Evolutionary conservation across 2,329 filamentous ascomycete species (phyloP), one percentile per base, ranked within the genome.

Genomic region (Clonostachys solani): DNA sequence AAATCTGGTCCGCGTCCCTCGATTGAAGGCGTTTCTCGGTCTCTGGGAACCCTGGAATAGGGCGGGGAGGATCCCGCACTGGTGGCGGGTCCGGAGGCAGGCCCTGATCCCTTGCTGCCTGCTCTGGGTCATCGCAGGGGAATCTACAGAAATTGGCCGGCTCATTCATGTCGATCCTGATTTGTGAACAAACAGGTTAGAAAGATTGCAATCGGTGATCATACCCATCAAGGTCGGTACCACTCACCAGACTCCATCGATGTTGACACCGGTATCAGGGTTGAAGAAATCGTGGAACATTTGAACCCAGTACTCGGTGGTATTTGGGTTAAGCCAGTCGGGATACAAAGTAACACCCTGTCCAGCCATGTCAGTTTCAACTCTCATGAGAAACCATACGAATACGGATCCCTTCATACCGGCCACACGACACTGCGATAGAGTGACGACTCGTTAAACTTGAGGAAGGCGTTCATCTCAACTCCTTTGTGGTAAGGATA

Each of bases 371-470:
- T 13, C 33, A 38, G 6, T 38, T 18, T 18, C 17, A 12, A n/a
- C 36, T 4, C 36, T 18, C 15, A 5, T 9, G 42, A 34, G 23
- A 42, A 13, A 17, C 4, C 40, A 42, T 6, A 16, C 16, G 13
- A 18, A 33, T 10, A 44, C 37, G 19, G 43, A 45, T 7, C 38
- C 40, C 13, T 33, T 33, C 43, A 40, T 29, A 46, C 88, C 13
- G 88, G 84, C 88, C 88, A 92, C 5, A 92, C 87, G 9, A 89
- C 85, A n/a, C 87, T 81, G 42, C 73, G 64, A 60, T 71, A 80
- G 36, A 71, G 58, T 1, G 72, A 69, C 5, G 75, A 84, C 49
- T 89, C 82, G 13, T 60, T 55, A 12, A 69, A 63, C 45, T 69
- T 65, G 9, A 80, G 57, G 54, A 78, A 80, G 38, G 72, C 54